Evolutionary conservation across 441 rosid species (phyloP), one percentile per base, ranked within the genome.

Genomic region (Melastoma candidum): DNA sequence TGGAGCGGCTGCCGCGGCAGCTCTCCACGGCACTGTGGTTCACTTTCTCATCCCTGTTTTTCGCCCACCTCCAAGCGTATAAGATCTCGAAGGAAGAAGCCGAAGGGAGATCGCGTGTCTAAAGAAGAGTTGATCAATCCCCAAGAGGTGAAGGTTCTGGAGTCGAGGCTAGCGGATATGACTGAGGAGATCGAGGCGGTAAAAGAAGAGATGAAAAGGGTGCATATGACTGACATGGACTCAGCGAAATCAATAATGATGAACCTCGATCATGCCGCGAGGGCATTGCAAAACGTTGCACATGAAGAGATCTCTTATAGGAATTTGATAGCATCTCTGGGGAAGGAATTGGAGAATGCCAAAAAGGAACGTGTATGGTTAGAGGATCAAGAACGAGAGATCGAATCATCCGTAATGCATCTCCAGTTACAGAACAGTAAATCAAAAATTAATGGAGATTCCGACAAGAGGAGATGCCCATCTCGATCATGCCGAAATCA

Each of bases 231-330:
- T 0, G 81, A 80, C 57, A 78, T 78, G 86, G 78, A 77, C 51
- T 32, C 63, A 0, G 79, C 78, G 51, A 81, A 77, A 44, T 55
- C 64, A 14, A 50, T 80, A 26, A 87, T 93, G 5, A 52, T 49
- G 3, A 90, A 87, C 70, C 78, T 90, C 12, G 72, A 83, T 13
- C 82, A 79, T 17, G 93, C 95, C 44, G 81, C 93, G 1, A 78
- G 64, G 62, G 67, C 60, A 12, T 74, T 90, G 49, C 83, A 85
- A 47, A 54, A 58, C 17, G 77, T 79, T 17, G 80, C 87, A 1
- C 82, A 78, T 29, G 87, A 90, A 26, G 95, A 90, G 66, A 66
- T 65, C 51, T 58, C 70, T 3, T 84, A 81, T 7, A 58, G 88
- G 12, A 67, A 68, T 32, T 56, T 54, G 43, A 77, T 87, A 52